Evolutionary conservation across 2,329 filamentous ascomycete species (phyloP).

Genomic region (Aureobasidium sp.): DNA sequence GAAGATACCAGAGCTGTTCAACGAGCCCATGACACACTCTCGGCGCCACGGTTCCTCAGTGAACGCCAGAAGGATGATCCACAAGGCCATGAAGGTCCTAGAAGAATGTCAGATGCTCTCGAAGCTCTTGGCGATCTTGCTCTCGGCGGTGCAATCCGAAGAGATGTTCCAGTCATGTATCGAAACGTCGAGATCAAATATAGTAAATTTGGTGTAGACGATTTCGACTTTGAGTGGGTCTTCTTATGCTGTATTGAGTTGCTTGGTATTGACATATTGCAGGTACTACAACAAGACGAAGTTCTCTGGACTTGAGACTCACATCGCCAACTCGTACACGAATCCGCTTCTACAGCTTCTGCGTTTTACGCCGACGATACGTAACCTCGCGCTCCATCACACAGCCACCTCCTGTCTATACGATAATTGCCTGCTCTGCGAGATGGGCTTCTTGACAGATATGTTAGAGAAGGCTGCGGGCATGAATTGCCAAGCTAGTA

Average conservation of each 20-base stretch:
- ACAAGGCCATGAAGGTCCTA: constrained; percentile 43
- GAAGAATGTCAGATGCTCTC: constrained; percentile 49
- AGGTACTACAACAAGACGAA: constrained; percentile 91
- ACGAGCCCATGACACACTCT: constrained; percentile 54
- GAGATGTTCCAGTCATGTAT: constrained; percentile 83
- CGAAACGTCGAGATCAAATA: constrained; percentile 96
- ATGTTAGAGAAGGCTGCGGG: constrained; percentile 96
- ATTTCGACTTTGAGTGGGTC: constrained; percentile 87
- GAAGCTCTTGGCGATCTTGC: constrained; percentile 62
- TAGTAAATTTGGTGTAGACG: constrained; percentile 97
- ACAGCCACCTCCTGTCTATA: constrained; percentile 76
- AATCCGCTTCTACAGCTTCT: constrained; percentile 88
- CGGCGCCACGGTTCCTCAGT: constrained; percentile 88
- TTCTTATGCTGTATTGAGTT: neutral
- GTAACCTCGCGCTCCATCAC: constrained; percentile 84
- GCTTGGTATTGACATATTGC: constrained; percentile 20
- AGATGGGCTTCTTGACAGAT: constrained; percentile 91
- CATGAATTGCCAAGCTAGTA: constrained; percentile 92
- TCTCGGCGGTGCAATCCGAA: constrained; percentile 63
- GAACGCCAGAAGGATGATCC: constrained; percentile 69
- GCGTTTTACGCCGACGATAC: constrained; percentile 79
- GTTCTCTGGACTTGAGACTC: constrained; percentile 89
- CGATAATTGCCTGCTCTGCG: constrained; percentile 82
- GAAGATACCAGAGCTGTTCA: constrained; percentile 44
- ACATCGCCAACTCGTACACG: constrained; percentile 94